Evolutionary conservation across 169 alveolate genomes (phyloP), one percentile per base, ranked within the genome.

Genomic region (Plasmodium chabaudi): DNA sequence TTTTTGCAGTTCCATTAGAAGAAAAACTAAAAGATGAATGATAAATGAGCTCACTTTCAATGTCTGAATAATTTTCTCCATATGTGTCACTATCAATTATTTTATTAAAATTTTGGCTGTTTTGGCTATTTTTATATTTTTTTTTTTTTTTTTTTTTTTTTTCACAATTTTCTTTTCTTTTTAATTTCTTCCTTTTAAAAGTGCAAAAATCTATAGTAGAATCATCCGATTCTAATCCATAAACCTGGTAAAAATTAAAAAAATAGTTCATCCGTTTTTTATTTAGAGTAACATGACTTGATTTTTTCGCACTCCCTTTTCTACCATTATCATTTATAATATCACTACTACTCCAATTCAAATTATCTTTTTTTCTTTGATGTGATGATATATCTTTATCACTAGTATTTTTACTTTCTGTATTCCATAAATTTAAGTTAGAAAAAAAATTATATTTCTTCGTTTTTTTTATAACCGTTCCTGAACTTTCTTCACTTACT

Each of bases 241-340:
- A 75, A 23, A 75, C 53, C 23, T 75, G 88, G 21, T 42, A 63
- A 75, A 75, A 75, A 2, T 75, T 60, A 39, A 75, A 75, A 63
- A 63, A 75, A 56, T 75, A 75, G 9, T 46, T 61, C 17, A 68
- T 49, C 53, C 53, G 61, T 46, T 46, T 75, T 39, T 13, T 27
- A 27, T 75, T 51, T n/a, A 75, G 19, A 21, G 21, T 75, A 34
- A 72, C 39, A 12, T 57, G 27, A 23, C 9, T 72, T 15, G 46
- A 25, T 56, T 46, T 5, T 4, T 23, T 25, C 25, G 4, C 65
- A 9, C 19, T 56, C 25, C 56, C 9, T 23, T 21, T n/a, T n/a
- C 27, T 17, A 12, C 2, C n/a, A 10, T n/a, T 21, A 12, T n/a
- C 5, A 51, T 51, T 12, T 51, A 15, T 4, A 13, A 4, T 13